Evolutionary conservation across 345 rosid species (phyloP).

Genomic region (Eucalyptus erythrocorys): DNA sequence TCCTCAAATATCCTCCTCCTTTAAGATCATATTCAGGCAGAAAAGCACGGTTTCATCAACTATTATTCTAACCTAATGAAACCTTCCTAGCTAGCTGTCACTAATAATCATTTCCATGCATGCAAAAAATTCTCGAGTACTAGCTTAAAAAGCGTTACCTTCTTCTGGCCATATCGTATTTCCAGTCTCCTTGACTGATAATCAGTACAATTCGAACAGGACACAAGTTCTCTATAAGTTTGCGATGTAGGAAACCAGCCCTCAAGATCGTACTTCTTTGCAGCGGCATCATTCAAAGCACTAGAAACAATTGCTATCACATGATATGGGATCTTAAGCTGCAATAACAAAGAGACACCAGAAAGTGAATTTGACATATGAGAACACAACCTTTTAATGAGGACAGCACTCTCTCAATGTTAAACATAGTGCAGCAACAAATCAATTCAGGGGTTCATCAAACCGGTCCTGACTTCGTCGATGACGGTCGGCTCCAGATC

Average conservation of each 20-base stretch:
- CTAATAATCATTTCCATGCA: neutral
- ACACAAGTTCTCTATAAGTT: conserved; percentile 84
- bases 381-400: neutral
- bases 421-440: too few relatives aligned
- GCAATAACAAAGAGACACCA: conserved; percentile 7
- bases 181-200: conserved; percentile 82
- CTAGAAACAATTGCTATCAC: conserved; percentile 83
- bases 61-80: neutral
- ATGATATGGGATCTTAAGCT: conserved; percentile 78
- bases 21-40: neutral
- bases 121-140: neutral
- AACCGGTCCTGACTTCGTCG: too few relatives aligned
- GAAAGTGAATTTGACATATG: neutral
- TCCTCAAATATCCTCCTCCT: neutral
- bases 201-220: conserved; percentile 88
- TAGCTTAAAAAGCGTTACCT: conserved; percentile 25
- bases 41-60: too few relatives aligned
- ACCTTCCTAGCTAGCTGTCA: neutral
- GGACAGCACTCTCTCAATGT: neutral
- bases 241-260: conserved; percentile 93
- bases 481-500: too few relatives aligned
- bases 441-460: too few relatives aligned
- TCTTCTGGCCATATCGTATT: conserved; percentile 87
- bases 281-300: conserved; percentile 88
- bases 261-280: conserved; percentile 90